Percentiles rank a stretch among this genome's conserved stretches.
Evolutionary conservation across 805 yeast species (phyloP).

Genomic region (Starmerella gropengiesseri): DNA sequence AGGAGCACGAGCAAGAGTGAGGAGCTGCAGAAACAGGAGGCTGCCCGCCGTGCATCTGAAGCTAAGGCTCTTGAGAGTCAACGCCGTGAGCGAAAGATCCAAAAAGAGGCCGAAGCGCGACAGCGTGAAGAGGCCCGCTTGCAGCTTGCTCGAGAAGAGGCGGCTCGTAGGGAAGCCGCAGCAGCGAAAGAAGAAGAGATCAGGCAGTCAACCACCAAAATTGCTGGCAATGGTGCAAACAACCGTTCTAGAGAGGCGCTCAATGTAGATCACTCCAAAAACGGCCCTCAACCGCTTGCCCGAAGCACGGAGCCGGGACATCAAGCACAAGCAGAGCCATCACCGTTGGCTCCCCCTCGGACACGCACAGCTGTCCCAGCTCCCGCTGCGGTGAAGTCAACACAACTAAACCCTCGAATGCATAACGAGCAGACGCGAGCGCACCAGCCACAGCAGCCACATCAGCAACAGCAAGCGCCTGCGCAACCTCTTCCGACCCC

Average conservation of each 20-base stretch:
- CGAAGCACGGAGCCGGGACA: background rate
- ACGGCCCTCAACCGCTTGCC: too few relatives aligned
- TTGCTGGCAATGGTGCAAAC: too few relatives aligned
- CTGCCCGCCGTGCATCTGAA: background rate
- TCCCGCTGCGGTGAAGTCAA: constrained; percentile 9
- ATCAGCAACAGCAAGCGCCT: background rate
- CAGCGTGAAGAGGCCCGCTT: constrained; percentile 1
- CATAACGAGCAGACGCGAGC: constrained; percentile 3
- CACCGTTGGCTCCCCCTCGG: background rate
- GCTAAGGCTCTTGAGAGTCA: background rate
- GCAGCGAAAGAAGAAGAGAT: background rate
- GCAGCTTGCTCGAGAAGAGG: background rate
- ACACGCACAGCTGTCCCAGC: constrained; percentile 9
- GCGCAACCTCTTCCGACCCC: background rate
- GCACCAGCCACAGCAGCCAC: background rate
- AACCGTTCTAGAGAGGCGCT: background rate
- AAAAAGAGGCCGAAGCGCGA: constrained; percentile 1
- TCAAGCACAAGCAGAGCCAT: background rate
- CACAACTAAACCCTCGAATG: constrained; percentile 9
- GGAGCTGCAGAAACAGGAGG: background rate
- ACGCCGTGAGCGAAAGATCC: constrained; percentile 3
- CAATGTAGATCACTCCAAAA: too few relatives aligned
- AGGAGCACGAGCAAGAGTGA: too few relatives aligned
- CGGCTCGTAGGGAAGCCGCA: background rate
- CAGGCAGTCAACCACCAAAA: background rate